A percentile compares a stretch with the other conserved stretches of the same genome.
Evolutionary conservation across 345 rosid species (phyloP).

Genomic region (Lepidium africanum): DNA sequence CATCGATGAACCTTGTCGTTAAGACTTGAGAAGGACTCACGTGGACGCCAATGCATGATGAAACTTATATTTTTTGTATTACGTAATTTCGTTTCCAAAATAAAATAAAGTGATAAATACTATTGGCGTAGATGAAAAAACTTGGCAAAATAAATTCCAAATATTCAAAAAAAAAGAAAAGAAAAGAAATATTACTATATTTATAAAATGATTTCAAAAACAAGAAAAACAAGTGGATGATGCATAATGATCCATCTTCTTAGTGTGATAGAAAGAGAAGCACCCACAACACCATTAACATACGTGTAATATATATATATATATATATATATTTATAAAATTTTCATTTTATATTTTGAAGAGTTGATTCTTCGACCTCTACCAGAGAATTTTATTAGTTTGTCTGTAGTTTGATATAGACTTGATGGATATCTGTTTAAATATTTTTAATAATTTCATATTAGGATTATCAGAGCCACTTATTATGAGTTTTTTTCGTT

Average conservation of each 20-base stretch:
- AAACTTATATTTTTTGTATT: constrained; percentile 2
- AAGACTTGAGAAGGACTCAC: constrained; percentile 25
- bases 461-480: background rate
- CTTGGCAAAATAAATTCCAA: background rate
- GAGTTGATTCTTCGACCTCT: background rate
- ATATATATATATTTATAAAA: too few relatives aligned
- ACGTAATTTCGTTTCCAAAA: constrained; percentile 2
- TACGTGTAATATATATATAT: too few relatives aligned
- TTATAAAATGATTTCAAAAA: background rate
- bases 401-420: background rate
- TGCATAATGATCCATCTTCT: constrained; percentile 20
- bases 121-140: constrained; percentile 7
- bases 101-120: background rate
- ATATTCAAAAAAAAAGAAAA: background rate
- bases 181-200: too few relatives aligned
- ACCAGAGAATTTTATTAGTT: background rate
- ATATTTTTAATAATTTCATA: background rate
- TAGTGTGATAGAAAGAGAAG: constrained; percentile 21
- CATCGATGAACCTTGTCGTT: background rate
- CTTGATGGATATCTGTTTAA: background rate
- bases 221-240: constrained; percentile 21
- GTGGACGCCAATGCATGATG: constrained; percentile 27
- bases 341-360: background rate
- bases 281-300: constrained; percentile 20
- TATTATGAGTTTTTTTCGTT: background rate